Percentiles rank a stretch among this genome's conserved stretches.
Conservation (phyloP, 1,139 yeast species). For the Casaregolazyma suthepensis region DNA sequence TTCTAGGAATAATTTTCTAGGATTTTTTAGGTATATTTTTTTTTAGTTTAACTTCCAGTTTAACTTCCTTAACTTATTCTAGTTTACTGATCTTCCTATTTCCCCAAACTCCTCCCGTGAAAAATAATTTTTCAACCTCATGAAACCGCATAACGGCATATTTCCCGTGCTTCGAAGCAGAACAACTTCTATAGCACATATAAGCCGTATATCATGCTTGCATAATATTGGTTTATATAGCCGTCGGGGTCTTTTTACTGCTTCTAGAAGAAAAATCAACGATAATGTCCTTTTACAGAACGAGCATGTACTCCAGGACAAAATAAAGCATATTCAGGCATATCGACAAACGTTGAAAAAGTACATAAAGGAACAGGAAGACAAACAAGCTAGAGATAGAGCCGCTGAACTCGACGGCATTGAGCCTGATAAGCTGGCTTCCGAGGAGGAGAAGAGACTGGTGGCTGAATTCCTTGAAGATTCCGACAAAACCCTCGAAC, state of each 20-base stretch:
- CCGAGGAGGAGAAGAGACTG: slow-evolving; percentile 20
- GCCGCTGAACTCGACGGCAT: slow-evolving; percentile 13
- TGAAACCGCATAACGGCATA: background rate
- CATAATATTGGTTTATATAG: background rate
- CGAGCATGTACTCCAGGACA: slow-evolving; percentile 15
- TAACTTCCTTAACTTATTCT: too few species aligned
- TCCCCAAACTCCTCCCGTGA: background rate
- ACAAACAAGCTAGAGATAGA: slow-evolving; percentile 12
- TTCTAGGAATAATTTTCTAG: too few species aligned
- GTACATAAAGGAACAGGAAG: slow-evolving; percentile 21
- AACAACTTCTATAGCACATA: background rate
- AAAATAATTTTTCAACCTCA: background rate
- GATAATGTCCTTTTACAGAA: background rate
- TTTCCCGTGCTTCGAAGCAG: background rate
- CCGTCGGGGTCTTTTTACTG: slow-evolving; percentile 4
- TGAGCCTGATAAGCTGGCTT: slow-evolving; percentile 8
- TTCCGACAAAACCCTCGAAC: slow-evolving; percentile 6
- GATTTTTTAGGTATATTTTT: too few species aligned
- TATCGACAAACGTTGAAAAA: slow-evolving; percentile 21
- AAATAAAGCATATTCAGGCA: slow-evolving; percentile 22
- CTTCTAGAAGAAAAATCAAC: slow-evolving; percentile 1
- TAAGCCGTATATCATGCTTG: background rate
- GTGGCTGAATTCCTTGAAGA: slow-evolving; percentile 19
- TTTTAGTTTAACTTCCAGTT: too few species aligned
- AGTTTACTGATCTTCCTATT: too few species aligned